A percentile compares a stretch with the other conserved stretches of the same genome.
Evolutionary conservation across 257 asterid genomes (phyloP).

Genomic region (Solanum acaule): DNA sequence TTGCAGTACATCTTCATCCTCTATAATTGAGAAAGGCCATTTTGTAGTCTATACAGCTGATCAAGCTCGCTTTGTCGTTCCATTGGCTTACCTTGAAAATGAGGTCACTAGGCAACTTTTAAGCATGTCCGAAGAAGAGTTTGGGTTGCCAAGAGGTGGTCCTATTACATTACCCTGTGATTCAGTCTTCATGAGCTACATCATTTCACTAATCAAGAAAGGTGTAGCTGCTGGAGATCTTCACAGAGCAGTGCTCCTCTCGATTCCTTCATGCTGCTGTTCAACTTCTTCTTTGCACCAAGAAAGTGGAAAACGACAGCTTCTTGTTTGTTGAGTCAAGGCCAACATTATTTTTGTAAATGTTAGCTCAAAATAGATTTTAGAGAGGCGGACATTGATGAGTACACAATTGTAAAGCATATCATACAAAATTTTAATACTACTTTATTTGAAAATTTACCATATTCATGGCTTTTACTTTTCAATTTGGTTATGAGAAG

Average conservation of each 20-base stretch:
- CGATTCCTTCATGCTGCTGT: not conserved
- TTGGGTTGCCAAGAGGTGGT: not conserved
- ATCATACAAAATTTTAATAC: not conserved
- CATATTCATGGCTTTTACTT: not conserved
- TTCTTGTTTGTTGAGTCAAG: not conserved
- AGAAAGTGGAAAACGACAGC: not conserved
- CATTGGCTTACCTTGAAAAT: conserved; percentile 13
- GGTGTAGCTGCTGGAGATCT: conserved; percentile 13
- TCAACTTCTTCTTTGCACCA: not conserved
- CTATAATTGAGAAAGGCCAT: conserved; percentile 15
- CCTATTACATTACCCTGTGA: conserved; percentile 19
- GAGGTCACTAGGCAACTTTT: conserved; percentile 8
- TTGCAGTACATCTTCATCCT: not conserved
- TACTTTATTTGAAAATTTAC: not conserved
- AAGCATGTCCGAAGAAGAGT: conserved; percentile 21
- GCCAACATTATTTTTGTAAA: not conserved
- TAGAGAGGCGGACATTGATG: not conserved
- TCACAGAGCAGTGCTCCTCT: conserved; percentile 14
- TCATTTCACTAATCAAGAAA: conserved; percentile 9
- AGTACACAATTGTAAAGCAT: not conserved
- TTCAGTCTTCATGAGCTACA: conserved; percentile 10
- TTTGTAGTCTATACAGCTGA: conserved; percentile 22
- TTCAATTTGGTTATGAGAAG: not conserved
- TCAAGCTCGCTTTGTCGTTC: conserved; percentile 7
- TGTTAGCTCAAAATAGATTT: not conserved